Evolutionary conservation across 2,329 filamentous ascomycete genomes (phyloP).

Genomic region (Microdochium bolleyi): DNA sequence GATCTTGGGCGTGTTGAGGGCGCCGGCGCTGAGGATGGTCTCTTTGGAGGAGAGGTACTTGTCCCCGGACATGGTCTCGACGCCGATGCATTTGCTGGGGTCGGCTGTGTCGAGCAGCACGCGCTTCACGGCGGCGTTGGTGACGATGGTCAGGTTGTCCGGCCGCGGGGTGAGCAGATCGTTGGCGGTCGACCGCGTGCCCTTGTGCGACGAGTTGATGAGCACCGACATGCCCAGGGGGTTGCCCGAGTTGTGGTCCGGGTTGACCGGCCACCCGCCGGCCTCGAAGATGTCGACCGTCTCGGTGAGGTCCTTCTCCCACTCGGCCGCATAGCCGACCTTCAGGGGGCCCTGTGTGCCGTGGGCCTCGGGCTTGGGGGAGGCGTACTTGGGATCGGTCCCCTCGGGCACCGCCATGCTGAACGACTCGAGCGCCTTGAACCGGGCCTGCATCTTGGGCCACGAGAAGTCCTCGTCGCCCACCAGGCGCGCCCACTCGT

Average conservation of each 20-base stretch:
- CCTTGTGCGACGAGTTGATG: constrained; percentile 40
- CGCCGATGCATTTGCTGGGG: constrained; percentile 24
- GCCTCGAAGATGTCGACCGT: constrained; percentile 39
- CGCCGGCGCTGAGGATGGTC: constrained; percentile 21
- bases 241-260: constrained; percentile 50
- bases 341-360: constrained; percentile 38
- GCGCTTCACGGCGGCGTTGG: constrained; percentile 36
- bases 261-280: constrained; percentile 39
- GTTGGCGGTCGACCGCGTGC: constrained; percentile 38
- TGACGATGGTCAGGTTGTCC: constrained; percentile 44
- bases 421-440: constrained; percentile 46
- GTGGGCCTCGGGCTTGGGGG: constrained; percentile 35
- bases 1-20: constrained; percentile 21
- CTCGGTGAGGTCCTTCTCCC: constrained; percentile 37
- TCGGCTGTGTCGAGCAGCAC: constrained; percentile 32
- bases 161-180: constrained; percentile 36
- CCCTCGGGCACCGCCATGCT: constrained; percentile 23
- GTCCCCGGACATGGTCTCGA: constrained; percentile 25
- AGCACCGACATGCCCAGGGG: constrained; percentile 45
- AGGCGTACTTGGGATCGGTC: constrained; percentile 35
- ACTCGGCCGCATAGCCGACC: constrained; percentile 37
- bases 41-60: constrained; percentile 20
- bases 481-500: constrained; percentile 49
- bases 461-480: constrained; percentile 49
- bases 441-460: constrained; percentile 40